phyloP scores from a whole-genome alignment of 2,329 filamentous ascomycete genomes.

The Diaporthe sp. region DNA sequence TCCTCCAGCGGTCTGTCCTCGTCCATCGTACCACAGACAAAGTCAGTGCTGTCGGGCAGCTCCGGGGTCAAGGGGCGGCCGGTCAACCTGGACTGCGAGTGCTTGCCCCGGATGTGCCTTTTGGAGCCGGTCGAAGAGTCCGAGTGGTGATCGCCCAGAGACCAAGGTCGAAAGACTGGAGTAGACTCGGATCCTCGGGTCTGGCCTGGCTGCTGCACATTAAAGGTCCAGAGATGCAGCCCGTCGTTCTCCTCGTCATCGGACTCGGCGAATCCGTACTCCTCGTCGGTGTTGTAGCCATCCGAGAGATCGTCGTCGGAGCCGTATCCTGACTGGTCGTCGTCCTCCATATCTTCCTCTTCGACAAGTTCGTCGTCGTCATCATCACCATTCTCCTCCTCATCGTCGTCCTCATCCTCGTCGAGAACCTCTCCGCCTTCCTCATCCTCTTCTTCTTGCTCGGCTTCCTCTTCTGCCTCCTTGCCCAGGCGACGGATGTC shows the following conservation, averaged over 20 bases:
- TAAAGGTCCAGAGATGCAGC: slow-evolving; percentile 63
- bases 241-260: slow-evolving; percentile 79
- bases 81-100: slow-evolving; percentile 46
- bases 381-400: slow-evolving; percentile 57
- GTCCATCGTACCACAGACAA: slow-evolving; percentile 97
- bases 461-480: slow-evolving; percentile 91
- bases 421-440: slow-evolving; percentile 52
- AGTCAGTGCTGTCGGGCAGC: slow-evolving; percentile 96
- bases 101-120: slow-evolving; percentile 30
- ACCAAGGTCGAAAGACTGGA: slow-evolving; percentile 52
- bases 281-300: slow-evolving; percentile 81
- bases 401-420: slow-evolving; percentile 54
- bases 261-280: slow-evolving; percentile 75
- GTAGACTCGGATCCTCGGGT: slow-evolving; percentile 51
- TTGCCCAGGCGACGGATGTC: slow-evolving; percentile 85
- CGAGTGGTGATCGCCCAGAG: slow-evolving; percentile 59
- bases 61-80: slow-evolving; percentile 80
- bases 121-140: slow-evolving; percentile 70
- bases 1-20: slow-evolving; percentile 96
- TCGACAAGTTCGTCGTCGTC: slow-evolving; percentile 61
- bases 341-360: slow-evolving; percentile 62
- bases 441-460: slow-evolving; percentile 77
- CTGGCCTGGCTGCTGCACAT: slow-evolving; percentile 44
- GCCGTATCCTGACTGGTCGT: slow-evolving; percentile 71
- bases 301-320: slow-evolving; percentile 65